Evolutionary conservation across 2,329 filamentous ascomycete genomes (phyloP).

Genomic region (Aspergillus persii): DNA sequence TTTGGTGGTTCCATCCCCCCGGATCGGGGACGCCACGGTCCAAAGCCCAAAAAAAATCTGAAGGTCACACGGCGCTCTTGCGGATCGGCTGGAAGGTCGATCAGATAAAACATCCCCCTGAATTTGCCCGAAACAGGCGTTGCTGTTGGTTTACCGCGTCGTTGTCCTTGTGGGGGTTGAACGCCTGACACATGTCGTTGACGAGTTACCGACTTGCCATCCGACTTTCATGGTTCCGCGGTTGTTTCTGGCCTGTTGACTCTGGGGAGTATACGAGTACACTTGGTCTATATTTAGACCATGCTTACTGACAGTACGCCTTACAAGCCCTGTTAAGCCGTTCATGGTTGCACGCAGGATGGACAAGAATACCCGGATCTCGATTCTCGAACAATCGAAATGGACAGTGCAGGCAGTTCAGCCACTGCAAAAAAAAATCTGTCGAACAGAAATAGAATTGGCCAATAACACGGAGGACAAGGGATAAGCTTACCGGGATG

Average conservation of each 20-base stretch:
- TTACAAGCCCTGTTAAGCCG: not conserved
- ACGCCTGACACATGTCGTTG: not conserved
- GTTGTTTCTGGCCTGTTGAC: not conserved
- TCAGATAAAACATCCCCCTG: slow-evolving; percentile 3
- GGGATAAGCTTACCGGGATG: not conserved
- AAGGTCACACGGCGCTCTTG: slow-evolving; percentile 13
- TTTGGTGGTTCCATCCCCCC: slow-evolving; percentile 2
- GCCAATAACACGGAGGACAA: not conserved
- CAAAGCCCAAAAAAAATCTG: slow-evolving; percentile 5
- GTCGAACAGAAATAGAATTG: not conserved
- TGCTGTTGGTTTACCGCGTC: not conserved
- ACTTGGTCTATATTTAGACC: not conserved
- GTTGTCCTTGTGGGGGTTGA: not conserved
- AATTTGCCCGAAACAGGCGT: not conserved
- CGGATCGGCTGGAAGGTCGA: slow-evolving; percentile 6
- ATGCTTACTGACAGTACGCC: not conserved
- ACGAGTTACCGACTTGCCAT: not conserved
- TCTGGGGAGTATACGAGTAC: not conserved
- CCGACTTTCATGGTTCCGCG: not conserved
- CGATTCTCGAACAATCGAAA: not conserved
- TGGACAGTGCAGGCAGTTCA: not conserved
- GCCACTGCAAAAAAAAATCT: not conserved
- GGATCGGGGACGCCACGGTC: slow-evolving; percentile 2
- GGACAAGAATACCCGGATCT: not conserved
- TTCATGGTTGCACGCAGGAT: not conserved